Evolutionary conservation across 2,329 filamentous ascomycete genomes (phyloP).

Genomic region (Dactylonectria macrodidyma): DNA sequence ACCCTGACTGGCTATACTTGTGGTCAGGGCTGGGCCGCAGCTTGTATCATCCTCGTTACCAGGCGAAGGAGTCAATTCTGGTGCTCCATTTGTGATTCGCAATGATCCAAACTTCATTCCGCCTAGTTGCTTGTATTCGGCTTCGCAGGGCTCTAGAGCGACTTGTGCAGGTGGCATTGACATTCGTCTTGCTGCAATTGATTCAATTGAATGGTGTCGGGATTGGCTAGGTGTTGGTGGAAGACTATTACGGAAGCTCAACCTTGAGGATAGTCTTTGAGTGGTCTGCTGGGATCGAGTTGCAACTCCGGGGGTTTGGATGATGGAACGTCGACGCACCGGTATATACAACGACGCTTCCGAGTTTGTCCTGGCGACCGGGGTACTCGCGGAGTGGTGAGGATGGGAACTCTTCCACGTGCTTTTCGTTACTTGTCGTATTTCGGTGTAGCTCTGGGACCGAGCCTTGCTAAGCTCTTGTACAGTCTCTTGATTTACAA

Average conservation of each 20-base stretch:
- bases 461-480: slow-evolving; percentile 33
- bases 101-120: slow-evolving; percentile 75
- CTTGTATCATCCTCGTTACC: slow-evolving; percentile 35
- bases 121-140: slow-evolving; percentile 72
- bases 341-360: slow-evolving; percentile 65
- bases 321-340: slow-evolving; percentile 63
- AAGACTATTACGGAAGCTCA: slow-evolving; percentile 56
- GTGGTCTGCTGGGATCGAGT: slow-evolving; percentile 55
- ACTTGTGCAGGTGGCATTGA: slow-evolving; percentile 53
- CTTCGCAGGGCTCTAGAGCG: slow-evolving; percentile 62
- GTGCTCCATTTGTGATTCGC: slow-evolving; percentile 73
- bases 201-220: slow-evolving; percentile 58
- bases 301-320: slow-evolving; percentile 65
- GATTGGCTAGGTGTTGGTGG: slow-evolving; percentile 56
- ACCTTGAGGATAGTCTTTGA: slow-evolving; percentile 44
- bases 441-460: slow-evolving; percentile 30
- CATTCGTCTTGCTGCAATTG: slow-evolving; percentile 49
- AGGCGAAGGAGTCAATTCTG: slow-evolving; percentile 59
- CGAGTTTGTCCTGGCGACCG: slow-evolving; percentile 57
- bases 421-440: slow-evolving; percentile 39
- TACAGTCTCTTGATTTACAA: slow-evolving; percentile 31
- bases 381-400: slow-evolving; percentile 28
- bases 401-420: slow-evolving; percentile 40
- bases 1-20: no score
- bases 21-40: slow-evolving; percentile 23